Evolutionary conservation across 2,329 filamentous ascomycete species (phyloP).

Genomic region (Pezicula neosporulosa): DNA sequence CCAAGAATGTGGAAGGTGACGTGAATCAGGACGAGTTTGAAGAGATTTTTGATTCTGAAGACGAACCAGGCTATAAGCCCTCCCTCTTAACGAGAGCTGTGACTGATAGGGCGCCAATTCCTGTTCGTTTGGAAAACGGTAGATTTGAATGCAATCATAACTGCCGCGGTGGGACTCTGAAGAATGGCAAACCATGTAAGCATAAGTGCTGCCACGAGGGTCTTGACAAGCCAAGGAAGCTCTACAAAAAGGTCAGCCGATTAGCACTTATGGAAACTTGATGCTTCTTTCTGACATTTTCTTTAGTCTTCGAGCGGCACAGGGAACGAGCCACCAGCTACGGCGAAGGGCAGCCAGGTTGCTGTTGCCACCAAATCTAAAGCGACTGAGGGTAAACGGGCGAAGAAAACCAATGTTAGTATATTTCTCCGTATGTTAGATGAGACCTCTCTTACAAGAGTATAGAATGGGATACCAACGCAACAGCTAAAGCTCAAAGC

Average conservation of each 20-base stretch:
- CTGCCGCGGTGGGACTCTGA: constrained; percentile 44
- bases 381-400: background rate
- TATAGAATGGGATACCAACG: background rate
- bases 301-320: background rate
- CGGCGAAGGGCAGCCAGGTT: no score
- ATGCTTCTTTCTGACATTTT: background rate
- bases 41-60: constrained; percentile 51
- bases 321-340: background rate
- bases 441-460: background rate
- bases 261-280: background rate
- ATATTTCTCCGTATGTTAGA: background rate
- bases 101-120: constrained; percentile 24
- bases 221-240: constrained; percentile 52
- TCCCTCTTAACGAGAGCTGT: background rate
- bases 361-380: no score
- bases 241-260: constrained; percentile 14
- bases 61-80: constrained; percentile 26
- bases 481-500: constrained; percentile 10
- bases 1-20: constrained; percentile 21
- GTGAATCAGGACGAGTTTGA: constrained; percentile 42
- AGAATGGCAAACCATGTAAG: constrained; percentile 50
- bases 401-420: background rate
- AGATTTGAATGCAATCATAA: constrained; percentile 72
- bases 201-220: constrained; percentile 73
- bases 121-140: constrained; percentile 60